A percentile compares a stretch with the other conserved stretches of the same genome.
These are phyloP conservation scores for Wickerhamiella hasegawae DNA, from an alignment of 805 yeast species.

Conservation along the genomic window DNA sequence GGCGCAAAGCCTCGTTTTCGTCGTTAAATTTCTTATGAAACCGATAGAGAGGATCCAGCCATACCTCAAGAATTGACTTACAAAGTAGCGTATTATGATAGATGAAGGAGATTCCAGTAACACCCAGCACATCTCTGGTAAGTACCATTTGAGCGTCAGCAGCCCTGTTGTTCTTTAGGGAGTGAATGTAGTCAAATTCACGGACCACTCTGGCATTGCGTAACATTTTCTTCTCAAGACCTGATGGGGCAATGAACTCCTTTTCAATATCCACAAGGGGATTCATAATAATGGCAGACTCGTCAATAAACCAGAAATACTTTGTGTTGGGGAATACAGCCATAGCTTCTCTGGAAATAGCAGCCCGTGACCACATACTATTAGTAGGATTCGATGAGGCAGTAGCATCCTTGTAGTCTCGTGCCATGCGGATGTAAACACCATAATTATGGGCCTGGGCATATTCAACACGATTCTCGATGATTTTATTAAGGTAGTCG, in stretches of 20 bases:
- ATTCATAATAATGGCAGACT: conserved; percentile 59
- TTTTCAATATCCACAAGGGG: conserved; percentile 41
- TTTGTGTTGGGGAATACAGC: conserved; percentile 83
- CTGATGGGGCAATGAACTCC: conserved; percentile 43
- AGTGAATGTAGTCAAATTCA: conserved; percentile 23
- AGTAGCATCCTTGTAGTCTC: conserved; percentile 40
- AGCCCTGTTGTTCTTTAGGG: conserved; percentile 45
- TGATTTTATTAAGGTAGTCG: conserved; percentile 46
- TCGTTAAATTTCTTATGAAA: conserved; percentile 45
- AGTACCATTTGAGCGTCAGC: conserved; percentile 41
- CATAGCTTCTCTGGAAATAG: conserved; percentile 73
- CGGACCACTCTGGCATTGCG: conserved; percentile 57
- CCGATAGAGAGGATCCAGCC: conserved; percentile 61
- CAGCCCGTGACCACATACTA: conserved; percentile 47
- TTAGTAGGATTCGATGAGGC: conserved; percentile 11
- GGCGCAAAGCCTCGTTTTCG: conserved; percentile 48
- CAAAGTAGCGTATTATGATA: conserved; percentile 50
- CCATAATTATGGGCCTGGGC: conserved; percentile 74
- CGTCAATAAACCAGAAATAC: conserved; percentile 76
- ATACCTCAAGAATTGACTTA: conserved; percentile 55
- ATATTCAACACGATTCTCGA: conserved; percentile 80
- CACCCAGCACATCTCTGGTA: conserved; percentile 49
- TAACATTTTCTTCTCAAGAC: conserved; percentile 45
- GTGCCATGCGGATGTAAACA: conserved; percentile 66
- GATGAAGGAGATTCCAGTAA: conserved; percentile 60